These are phyloP conservation scores for Candida anglica DNA, from an alignment of 805 yeast species.

Conservation along the genomic window DNA sequence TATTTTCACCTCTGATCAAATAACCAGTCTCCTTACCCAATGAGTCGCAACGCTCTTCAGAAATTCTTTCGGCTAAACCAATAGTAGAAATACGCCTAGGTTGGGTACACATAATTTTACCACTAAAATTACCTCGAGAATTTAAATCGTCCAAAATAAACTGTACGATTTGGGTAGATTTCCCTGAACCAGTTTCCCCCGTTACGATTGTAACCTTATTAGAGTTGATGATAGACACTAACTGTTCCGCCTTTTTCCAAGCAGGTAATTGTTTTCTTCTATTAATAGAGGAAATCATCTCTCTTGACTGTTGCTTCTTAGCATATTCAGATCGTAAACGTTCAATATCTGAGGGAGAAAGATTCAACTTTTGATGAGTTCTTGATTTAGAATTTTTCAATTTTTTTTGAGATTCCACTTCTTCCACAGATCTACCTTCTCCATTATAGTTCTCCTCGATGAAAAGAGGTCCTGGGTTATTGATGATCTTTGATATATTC, in stretches of 20 bases:
- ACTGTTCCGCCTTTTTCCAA: conserved; percentile 60
- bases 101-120: conserved; percentile 81
- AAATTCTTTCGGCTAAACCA: conserved; percentile 89
- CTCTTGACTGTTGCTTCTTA: conserved; percentile 22
- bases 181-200: conserved; percentile 98
- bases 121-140: conserved; percentile 41
- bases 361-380: neutral
- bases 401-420: neutral
- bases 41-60: conserved; percentile 67
- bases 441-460: conserved; percentile 9
- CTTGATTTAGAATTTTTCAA: neutral
- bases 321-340: conserved; percentile 13
- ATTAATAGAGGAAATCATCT: conserved; percentile 31
- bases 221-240: conserved; percentile 51
- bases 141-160: conserved; percentile 72
- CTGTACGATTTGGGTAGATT: conserved; percentile 92
- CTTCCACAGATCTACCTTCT: neutral
- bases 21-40: conserved; percentile 84
- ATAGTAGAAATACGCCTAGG: conserved; percentile 95
- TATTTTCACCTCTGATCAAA: conserved; percentile 85
- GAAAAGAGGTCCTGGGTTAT: conserved; percentile 69
- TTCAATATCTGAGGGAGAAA: conserved; percentile 6
- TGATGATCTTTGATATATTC: conserved; percentile 52
- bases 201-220: conserved; percentile 75
- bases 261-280: conserved; percentile 72